These are phyloP conservation scores for Tricholomella constricta DNA, from an alignment of 768 basidiomycete species.

Conservation along the genomic window DNA sequence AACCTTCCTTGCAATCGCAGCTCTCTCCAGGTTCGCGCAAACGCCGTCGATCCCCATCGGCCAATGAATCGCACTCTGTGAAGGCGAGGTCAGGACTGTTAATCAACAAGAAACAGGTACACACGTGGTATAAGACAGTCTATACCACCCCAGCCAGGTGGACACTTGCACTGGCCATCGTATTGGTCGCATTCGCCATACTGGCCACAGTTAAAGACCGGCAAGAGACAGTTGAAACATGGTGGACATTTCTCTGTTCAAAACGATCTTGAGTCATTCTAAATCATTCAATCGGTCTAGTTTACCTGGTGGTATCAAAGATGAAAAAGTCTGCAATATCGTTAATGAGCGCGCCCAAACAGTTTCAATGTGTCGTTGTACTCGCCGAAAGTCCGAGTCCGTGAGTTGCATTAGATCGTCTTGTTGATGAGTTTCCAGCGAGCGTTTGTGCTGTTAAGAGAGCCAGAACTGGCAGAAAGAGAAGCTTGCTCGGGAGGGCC, in stretches of 20 bases:
- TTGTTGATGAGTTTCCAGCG: constrained; percentile 13
- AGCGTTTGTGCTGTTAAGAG: constrained; percentile 1
- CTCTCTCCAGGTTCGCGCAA: constrained; percentile 73
- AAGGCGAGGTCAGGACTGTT: constrained; percentile 7
- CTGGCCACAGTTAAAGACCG: constrained; percentile 90
- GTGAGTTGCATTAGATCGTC: constrained; percentile 17
- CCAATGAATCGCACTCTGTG: constrained; percentile 90
- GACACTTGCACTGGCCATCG: constrained; percentile 96
- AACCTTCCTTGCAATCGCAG: constrained; percentile 93
- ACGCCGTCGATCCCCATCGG: constrained; percentile 84
- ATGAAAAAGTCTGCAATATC: constrained; percentile 17
- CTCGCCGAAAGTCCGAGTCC: constrained; percentile 19
- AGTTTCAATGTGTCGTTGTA: neutral
- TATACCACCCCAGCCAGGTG: constrained; percentile 95
- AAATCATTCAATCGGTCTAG: neutral
- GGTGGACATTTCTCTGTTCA: constrained; percentile 67
- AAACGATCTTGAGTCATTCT: neutral
- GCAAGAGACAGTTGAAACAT: constrained; percentile 96
- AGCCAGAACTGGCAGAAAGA: constrained; percentile 8
- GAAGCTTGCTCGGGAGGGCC: constrained; percentile 1
- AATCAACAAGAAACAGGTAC: constrained; percentile 30
- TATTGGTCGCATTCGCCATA: constrained; percentile 89
- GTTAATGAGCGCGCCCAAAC: constrained; percentile 2
- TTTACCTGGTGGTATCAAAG: constrained; percentile 24
- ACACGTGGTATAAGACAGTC: constrained; percentile 91